A percentile compares a stretch with the other conserved stretches of the same genome.
Conservation (phyloP, 495 filamentous ascomycete species). For the Penicillium arizonense region DNA sequence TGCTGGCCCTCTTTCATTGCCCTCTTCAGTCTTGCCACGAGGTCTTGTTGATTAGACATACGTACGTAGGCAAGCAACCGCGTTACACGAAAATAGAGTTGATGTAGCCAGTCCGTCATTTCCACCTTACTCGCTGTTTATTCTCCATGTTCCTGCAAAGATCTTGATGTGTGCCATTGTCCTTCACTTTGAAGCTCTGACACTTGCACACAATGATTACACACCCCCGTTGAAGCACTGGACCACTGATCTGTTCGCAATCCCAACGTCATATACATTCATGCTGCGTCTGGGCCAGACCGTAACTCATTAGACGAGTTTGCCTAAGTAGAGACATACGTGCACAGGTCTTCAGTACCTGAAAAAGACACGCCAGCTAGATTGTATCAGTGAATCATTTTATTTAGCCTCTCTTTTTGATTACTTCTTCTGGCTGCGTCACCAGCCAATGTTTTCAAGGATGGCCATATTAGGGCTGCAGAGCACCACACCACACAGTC, state of each 20-base stretch:
- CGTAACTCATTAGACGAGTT: neutral
- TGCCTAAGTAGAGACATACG: neutral
- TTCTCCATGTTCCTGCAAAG: neutral
- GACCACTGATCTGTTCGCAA: too few species aligned
- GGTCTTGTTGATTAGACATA: conserved; percentile 1
- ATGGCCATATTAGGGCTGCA: conserved; percentile 8
- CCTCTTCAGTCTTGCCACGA: conserved; percentile 11
- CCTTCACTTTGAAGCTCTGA: conserved; percentile 4
- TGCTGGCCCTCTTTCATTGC: too few species aligned
- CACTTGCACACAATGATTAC: conserved; percentile 9
- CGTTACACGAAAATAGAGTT: conserved; percentile 28
- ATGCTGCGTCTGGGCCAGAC: conserved; percentile 3
- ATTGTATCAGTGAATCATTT: neutral
- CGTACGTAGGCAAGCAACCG: neutral
- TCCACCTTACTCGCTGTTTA: conserved; percentile 1
- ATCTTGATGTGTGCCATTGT: conserved; percentile 1
- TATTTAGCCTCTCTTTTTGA: neutral
- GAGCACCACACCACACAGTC: neutral
- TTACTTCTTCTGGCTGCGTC: neutral
- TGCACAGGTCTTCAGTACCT: neutral
- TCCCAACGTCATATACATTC: neutral
- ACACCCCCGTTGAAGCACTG: too few species aligned
- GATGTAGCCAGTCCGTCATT: conserved; percentile 23
- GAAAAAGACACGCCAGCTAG: too few species aligned
- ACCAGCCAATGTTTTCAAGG: conserved; percentile 3